Evolutionary conservation across 495 filamentous ascomycete species (phyloP).

Genomic region (Clohesyomyces aquaticus): DNA sequence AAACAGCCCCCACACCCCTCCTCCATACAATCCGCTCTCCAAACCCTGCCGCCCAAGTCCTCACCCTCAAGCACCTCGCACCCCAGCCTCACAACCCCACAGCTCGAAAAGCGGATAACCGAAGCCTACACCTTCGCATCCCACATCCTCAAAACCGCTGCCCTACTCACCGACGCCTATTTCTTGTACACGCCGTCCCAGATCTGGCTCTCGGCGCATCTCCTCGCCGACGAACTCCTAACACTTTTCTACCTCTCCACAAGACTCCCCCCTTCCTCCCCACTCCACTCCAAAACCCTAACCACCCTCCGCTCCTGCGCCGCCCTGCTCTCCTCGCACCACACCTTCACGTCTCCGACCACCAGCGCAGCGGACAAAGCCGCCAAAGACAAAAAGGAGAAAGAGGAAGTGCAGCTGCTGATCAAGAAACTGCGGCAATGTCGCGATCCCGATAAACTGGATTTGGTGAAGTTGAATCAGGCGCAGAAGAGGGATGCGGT

Average conservation of each 20-base stretch:
- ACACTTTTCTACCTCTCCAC: slow-evolving; percentile 71
- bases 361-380: slow-evolving; percentile 43
- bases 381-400: slow-evolving; percentile 19
- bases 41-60: too few relatives aligned
- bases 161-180: slow-evolving; percentile 87
- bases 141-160: slow-evolving; percentile 73
- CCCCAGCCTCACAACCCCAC: slow-evolving; percentile 19
- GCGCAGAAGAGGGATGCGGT: slow-evolving; percentile 53
- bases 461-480: slow-evolving; percentile 62
- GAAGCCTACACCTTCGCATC: slow-evolving; percentile 71
- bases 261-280: slow-evolving; percentile 57
- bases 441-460: slow-evolving; percentile 68
- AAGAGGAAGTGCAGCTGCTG: slow-evolving; percentile 50
- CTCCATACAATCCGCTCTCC: slow-evolving; percentile 49
- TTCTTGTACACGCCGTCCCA: slow-evolving; percentile 95
- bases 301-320: slow-evolving; percentile 52
- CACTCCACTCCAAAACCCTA: slow-evolving; percentile 47
- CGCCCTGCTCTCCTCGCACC: slow-evolving; percentile 41
- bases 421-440: slow-evolving; percentile 77
- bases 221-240: slow-evolving; percentile 73
- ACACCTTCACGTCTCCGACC: slow-evolving; percentile 43
- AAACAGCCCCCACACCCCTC: slow-evolving; percentile 46
- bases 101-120: slow-evolving; percentile 57
- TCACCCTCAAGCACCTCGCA: too few relatives aligned
- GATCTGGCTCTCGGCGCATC: slow-evolving; percentile 82